phyloP scores from a whole-genome alignment of 129 eudicot species.

The Gnaphalium uliginosum region DNA sequence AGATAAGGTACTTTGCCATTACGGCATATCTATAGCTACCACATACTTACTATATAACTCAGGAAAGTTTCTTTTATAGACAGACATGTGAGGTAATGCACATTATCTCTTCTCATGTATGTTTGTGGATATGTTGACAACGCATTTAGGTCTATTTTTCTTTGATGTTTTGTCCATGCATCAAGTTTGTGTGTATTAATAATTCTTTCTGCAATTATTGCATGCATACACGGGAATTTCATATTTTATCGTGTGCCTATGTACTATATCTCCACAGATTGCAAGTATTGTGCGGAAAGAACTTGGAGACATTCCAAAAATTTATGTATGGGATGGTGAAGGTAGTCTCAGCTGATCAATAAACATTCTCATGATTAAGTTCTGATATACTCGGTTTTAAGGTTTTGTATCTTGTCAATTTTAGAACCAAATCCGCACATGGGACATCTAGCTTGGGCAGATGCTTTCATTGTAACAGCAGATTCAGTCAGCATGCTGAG shows the following conservation, averaged over 20 bases:
- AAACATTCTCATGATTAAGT: not conserved
- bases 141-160: not conserved
- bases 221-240: not conserved
- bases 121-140: not conserved
- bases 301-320: constrained; percentile 65
- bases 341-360: constrained; percentile 45
- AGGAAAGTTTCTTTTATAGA: not conserved
- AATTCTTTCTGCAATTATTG: constrained; percentile 1
- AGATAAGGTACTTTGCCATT: constrained; percentile 53
- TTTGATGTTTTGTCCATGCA: not conserved
- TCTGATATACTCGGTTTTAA: not conserved
- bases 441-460: constrained; percentile 98
- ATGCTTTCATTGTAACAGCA: constrained; percentile 88
- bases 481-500: constrained; percentile 95
- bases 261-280: constrained; percentile 44
- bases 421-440: constrained; percentile 91
- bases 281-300: constrained; percentile 62
- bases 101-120: not conserved
- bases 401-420: constrained; percentile 19
- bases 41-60: not conserved
- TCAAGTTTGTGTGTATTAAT: not conserved
- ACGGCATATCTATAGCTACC: not conserved
- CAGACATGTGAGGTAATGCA: not conserved
- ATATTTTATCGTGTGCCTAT: constrained; percentile 16
- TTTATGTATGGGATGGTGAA: constrained; percentile 80